Evolutionary conservation across 352 stramenopile genomes (phyloP).

Genomic region (Elongisporangium prolatum): DNA sequence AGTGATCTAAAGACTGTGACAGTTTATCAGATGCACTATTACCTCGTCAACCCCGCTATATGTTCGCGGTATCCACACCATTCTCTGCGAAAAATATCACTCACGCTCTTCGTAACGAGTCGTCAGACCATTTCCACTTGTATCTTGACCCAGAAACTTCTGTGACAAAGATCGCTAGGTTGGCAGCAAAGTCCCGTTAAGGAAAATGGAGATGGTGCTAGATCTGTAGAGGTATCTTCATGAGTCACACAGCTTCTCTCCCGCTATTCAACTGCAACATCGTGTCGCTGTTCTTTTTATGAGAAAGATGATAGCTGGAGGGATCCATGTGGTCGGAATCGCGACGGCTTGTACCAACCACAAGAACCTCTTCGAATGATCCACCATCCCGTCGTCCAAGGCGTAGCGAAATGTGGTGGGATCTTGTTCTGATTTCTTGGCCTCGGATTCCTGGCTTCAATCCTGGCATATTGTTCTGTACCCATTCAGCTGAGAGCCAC

Average conservation of each 20-base stretch:
- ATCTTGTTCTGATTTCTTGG: background rate
- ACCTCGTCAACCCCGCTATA: background rate
- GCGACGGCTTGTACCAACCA: background rate
- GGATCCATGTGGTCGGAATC: background rate
- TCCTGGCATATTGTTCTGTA: background rate
- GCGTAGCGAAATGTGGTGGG: background rate
- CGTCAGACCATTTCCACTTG: background rate
- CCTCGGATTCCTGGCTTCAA: background rate
- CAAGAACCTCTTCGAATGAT: background rate
- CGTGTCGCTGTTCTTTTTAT: background rate
- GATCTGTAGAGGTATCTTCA: background rate
- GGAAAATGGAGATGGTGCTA: background rate
- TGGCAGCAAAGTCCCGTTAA: background rate
- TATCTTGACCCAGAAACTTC: background rate
- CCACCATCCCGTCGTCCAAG: background rate
- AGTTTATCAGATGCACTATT: background rate
- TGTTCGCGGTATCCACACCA: background rate
- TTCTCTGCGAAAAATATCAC: background rate
- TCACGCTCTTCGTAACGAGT: background rate
- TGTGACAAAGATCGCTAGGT: background rate
- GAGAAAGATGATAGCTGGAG: background rate
- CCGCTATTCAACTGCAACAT: background rate
- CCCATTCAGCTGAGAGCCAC: background rate
- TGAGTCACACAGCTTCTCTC: background rate
- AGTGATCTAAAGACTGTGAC: background rate